Percentiles rank a stretch among this genome's conserved stretches.
Conservation (phyloP, 2,329 filamentous ascomycete species). For the Pseudopithomyces chartarum region DNA sequence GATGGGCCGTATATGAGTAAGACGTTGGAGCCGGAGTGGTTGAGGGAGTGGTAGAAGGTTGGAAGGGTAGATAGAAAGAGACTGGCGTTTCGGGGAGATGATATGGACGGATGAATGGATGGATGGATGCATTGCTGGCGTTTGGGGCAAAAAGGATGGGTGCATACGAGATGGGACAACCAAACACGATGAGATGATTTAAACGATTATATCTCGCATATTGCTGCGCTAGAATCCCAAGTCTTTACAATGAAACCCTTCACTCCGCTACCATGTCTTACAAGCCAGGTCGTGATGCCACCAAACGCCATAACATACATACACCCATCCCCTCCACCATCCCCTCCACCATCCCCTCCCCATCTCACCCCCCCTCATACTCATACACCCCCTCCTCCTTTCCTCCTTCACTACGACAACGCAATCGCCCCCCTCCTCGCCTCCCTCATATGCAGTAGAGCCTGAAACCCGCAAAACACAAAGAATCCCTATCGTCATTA, state of each 20-base stretch:
- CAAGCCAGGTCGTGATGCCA: neutral
- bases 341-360: neutral
- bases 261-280: neutral
- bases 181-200: neutral
- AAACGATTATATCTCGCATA: neutral
- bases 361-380: neutral
- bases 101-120: conserved; percentile 15
- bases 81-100: neutral
- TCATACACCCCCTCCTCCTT: neutral
- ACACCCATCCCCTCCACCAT: neutral
- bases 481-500: conserved; percentile 68
- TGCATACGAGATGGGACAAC: neutral
- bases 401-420: conserved; percentile 55
- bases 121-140: conserved; percentile 23
- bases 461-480: conserved; percentile 89
- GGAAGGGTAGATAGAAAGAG: neutral
- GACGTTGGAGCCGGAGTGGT: conserved; percentile 40
- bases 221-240: conserved; percentile 4
- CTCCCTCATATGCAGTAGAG: conserved; percentile 81
- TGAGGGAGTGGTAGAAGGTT: conserved; percentile 31
- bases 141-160: neutral
- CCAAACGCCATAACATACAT: neutral
- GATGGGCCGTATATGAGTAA: conserved; percentile 77
- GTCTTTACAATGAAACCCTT: neutral
- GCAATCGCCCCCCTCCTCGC: conserved; percentile 83